phyloP scores from a whole-genome alignment of 768 basidiomycete species.

The Pulveroboletus sp. region DNA sequence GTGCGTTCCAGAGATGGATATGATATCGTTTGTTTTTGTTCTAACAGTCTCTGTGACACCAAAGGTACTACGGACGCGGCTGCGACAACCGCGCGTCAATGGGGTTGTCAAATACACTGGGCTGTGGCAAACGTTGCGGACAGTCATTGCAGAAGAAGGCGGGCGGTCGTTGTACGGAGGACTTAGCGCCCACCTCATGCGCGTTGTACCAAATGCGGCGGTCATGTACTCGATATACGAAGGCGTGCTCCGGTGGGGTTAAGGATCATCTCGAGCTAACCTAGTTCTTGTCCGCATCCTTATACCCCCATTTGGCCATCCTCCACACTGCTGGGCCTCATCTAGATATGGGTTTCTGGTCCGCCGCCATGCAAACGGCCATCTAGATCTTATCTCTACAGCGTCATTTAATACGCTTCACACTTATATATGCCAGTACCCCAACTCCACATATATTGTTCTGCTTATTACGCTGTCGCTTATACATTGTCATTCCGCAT shows the following conservation, averaged over 20 bases:
- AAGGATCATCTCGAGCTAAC: not conserved
- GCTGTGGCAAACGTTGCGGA: conserved; percentile 74
- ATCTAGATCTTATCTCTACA: conserved; percentile 14
- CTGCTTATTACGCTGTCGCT: conserved; percentile 12
- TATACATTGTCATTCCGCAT: conserved; percentile 4
- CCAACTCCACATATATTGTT: conserved; percentile 9
- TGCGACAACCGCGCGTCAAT: conserved; percentile 81
- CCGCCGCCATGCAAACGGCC: not conserved
- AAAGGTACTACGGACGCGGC: conserved; percentile 85
- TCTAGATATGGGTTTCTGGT: not conserved
- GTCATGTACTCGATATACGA: conserved; percentile 98
- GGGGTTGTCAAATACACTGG: conserved; percentile 83
- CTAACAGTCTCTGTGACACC: not conserved
- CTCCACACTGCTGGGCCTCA: not conserved
- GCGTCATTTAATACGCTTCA: conserved; percentile 11
- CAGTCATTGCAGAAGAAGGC: conserved; percentile 89
- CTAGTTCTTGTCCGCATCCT: not conserved
- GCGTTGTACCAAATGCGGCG: conserved; percentile 94
- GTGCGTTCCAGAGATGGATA: conserved; percentile 39
- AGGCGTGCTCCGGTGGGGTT: conserved; percentile 61
- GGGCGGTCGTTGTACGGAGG: conserved; percentile 84
- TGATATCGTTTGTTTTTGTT: not conserved
- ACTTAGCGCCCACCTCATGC: conserved; percentile 90
- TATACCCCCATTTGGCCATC: not conserved
- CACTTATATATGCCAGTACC: not conserved